Conservation (phyloP, 345 rosid genomes). For the Eucalyptus grandis region DNA sequence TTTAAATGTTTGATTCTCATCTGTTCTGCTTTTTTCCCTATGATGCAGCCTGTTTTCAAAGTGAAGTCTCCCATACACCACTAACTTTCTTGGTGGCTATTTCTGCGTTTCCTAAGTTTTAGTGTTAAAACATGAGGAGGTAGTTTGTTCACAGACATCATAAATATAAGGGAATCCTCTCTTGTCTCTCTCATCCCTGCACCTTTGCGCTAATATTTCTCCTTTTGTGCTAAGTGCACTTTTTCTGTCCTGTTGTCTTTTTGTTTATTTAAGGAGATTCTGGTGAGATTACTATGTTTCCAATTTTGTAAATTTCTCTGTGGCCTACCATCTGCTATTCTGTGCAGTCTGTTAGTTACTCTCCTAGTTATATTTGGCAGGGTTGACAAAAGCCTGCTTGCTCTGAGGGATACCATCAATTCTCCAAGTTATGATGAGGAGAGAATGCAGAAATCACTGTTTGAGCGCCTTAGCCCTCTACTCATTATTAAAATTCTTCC, state of each 20-base stretch:
- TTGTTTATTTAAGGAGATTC: neutral
- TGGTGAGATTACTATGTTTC: neutral
- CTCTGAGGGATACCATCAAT: conserved; percentile 18
- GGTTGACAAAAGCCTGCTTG: conserved; percentile 19
- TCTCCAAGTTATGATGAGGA: conserved; percentile 9
- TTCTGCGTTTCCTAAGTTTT: neutral
- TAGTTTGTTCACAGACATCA: neutral
- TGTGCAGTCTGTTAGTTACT: neutral
- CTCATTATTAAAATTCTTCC: conserved; percentile 85
- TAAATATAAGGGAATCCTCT: neutral
- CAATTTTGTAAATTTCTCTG: neutral
- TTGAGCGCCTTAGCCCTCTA: conserved; percentile 77
- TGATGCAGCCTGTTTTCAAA: neutral
- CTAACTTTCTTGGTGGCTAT: neutral
- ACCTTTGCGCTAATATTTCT: neutral
- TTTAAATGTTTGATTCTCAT: neutral
- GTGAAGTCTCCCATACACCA: neutral
- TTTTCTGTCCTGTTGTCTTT: neutral
- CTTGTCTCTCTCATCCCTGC: neutral
- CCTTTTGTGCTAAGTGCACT: neutral
- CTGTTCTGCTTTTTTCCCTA: neutral
- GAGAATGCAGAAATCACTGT: conserved; percentile 36
- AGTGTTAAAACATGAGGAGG: neutral
- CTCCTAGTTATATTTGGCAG: conserved; percentile 1
- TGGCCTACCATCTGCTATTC: neutral